A percentile compares a stretch with the other conserved stretches of the same genome.
These are phyloP conservation scores for Pilobolus umbonatus DNA, from an alignment of 192 early-diverging fungal genomes.

Conservation along the genomic window DNA sequence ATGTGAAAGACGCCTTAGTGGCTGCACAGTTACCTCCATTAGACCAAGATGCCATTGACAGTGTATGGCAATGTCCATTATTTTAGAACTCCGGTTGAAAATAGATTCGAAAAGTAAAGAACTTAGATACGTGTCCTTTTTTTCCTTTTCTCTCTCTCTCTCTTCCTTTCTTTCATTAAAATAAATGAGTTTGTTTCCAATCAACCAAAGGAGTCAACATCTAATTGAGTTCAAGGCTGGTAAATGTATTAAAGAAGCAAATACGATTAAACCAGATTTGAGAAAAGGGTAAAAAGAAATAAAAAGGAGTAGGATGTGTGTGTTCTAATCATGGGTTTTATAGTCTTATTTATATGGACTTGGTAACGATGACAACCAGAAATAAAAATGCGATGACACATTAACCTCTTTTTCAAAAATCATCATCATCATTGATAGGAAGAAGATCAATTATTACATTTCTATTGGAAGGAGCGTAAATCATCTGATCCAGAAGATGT, in stretches of 20 bases:
- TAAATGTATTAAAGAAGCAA: conserved; percentile 60
- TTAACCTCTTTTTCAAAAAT: neutral
- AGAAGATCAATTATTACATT: conserved; percentile 70
- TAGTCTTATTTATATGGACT: conserved; percentile 55
- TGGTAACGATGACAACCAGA: conserved; percentile 28
- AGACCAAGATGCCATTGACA: conserved; percentile 27
- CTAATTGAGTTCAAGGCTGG: conserved; percentile 70
- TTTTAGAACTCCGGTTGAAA: no score
- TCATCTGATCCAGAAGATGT: conserved; percentile 45
- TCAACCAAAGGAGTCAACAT: conserved; percentile 14
- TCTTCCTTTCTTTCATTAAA: neutral
- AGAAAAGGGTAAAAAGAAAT: conserved; percentile 56
- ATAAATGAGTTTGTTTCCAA: conserved; percentile 28
- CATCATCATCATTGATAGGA: conserved; percentile 26
- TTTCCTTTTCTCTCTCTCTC: neutral
- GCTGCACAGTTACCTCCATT: conserved; percentile 30
- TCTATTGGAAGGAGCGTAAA: conserved; percentile 75
- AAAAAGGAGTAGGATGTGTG: neutral
- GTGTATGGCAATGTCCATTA: conserved; percentile 37
- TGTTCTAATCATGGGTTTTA: neutral
- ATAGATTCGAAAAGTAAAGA: neutral
- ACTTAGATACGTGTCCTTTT: conserved; percentile 2
- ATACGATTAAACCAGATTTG: conserved; percentile 66
- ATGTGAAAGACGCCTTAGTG: conserved; percentile 53
- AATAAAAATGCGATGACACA: neutral